Conservation (phyloP, 768 basidiomycete genomes). For the Termitomyces sp. region DNA sequence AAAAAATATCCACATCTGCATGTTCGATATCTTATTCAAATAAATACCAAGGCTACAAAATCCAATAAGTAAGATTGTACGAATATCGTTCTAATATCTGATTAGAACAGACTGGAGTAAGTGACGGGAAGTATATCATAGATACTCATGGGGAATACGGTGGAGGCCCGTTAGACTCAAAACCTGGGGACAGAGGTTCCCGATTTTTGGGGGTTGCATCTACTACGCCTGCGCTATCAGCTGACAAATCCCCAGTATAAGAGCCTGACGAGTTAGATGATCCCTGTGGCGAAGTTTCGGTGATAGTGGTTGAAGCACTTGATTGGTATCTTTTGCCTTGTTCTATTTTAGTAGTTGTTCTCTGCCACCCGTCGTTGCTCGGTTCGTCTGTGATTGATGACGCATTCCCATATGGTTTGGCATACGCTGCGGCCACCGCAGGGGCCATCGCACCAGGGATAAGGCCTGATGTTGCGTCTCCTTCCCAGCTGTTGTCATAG, state of each 20-base stretch:
- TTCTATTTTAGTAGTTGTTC: conserved; percentile 12
- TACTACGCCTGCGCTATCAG: neutral
- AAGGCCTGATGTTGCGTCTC: neutral
- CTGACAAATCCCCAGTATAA: conserved; percentile 3
- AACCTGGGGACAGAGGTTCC: conserved; percentile 4
- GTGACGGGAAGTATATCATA: neutral
- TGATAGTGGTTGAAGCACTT: conserved; percentile 14
- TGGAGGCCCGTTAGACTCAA: neutral
- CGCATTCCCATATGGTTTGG: conserved; percentile 5
- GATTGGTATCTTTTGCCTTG: conserved; percentile 14
- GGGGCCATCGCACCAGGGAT: conserved; percentile 9
- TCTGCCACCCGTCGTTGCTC: conserved; percentile 8
- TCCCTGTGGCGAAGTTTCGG: conserved; percentile 13
- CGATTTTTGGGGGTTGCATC: neutral
- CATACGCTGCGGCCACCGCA: conserved; percentile 1
- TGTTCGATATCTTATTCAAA: neutral
- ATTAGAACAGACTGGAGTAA: neutral
- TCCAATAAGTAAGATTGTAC: neutral
- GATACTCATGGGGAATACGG: conserved; percentile 1
- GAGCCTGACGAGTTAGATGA: conserved; percentile 12
- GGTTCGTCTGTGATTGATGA: neutral
- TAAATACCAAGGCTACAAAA: neutral
- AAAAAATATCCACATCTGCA: neutral
- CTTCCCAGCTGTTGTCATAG: conserved; percentile 2
- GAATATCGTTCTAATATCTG: neutral